These are phyloP conservation scores for Coccomyxa subellipsoidea DNA, from an alignment of 163 green algal genomes.

Conservation along the genomic window DNA sequence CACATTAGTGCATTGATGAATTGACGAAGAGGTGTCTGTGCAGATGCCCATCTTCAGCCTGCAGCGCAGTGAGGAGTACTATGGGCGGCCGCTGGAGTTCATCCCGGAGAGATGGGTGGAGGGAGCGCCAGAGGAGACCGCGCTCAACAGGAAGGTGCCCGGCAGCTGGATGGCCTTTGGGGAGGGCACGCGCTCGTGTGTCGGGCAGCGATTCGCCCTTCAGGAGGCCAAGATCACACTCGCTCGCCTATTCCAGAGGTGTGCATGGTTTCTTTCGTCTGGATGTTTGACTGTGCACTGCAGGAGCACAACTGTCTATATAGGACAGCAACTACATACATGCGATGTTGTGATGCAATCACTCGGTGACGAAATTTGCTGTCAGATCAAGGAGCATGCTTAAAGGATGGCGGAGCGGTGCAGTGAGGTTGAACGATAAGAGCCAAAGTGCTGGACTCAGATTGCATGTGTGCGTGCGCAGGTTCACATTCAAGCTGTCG, in stretches of 20 bases:
- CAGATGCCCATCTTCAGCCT: slow-evolving; percentile 28
- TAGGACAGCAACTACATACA: not conserved
- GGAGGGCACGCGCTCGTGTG: slow-evolving; percentile 28
- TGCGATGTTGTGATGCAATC: too few species aligned
- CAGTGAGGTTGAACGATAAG: too few species aligned
- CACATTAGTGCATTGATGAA: too few species aligned
- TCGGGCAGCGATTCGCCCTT: slow-evolving; percentile 21
- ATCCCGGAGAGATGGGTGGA: slow-evolving; percentile 32
- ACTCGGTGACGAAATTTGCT: too few species aligned
- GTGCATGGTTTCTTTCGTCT: not conserved
- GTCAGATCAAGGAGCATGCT: too few species aligned
- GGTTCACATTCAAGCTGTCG: slow-evolving; percentile 13
- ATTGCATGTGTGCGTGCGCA: not conserved
- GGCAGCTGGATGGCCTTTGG: slow-evolving; percentile 34
- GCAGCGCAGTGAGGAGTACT: slow-evolving; percentile 10
- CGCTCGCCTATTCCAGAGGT: slow-evolving; percentile 14
- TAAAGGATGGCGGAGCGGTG: too few species aligned
- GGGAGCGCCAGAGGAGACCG: slow-evolving; percentile 6
- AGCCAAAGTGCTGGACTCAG: too few species aligned
- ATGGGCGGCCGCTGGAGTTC: slow-evolving; percentile 26
- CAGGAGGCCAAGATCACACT: slow-evolving; percentile 26
- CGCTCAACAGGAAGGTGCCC: not conserved
- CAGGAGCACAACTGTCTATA: not conserved
- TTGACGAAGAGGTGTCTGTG: not conserved
- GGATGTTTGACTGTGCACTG: not conserved